A percentile compares a stretch with the other conserved stretches of the same genome.
Conservation (phyloP, 148 eudicot genomes). For the Vaccinium myrtillus region DNA sequence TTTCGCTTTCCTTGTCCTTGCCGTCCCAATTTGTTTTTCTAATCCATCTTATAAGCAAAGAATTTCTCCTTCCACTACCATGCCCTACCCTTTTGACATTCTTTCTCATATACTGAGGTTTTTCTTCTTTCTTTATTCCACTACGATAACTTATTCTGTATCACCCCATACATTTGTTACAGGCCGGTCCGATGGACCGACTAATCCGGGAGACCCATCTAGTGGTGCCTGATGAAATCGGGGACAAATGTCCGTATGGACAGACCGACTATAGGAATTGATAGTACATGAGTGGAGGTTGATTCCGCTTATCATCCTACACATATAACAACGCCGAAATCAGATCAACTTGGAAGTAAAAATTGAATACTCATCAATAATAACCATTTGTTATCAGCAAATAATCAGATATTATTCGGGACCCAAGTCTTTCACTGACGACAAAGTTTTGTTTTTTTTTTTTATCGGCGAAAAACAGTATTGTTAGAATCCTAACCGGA, state of each 20-base stretch:
- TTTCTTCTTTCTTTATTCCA: too few species aligned
- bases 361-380: too few species aligned
- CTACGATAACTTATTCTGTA: neutral
- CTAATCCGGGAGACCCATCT: neutral
- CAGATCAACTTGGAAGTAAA: neutral
- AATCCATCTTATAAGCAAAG: neutral
- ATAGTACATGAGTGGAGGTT: neutral
- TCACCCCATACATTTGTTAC: neutral
- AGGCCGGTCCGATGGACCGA: neutral
- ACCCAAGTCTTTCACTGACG: neutral
- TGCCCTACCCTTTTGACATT: neutral
- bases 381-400: neutral
- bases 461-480: too few species aligned
- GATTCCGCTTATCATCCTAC: too few species aligned
- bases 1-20: neutral
- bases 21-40: neutral
- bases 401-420: neutral
- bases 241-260: neutral
- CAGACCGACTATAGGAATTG: neutral
- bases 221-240: neutral
- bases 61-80: slow-evolving; percentile 6
- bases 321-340: too few species aligned
- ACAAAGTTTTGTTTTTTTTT: too few species aligned
- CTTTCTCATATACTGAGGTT: slow-evolving; percentile 2
- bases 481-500: too few species aligned